Conservation (phyloP, 441 rosid genomes). For the Adansonia gregorii region DNA sequence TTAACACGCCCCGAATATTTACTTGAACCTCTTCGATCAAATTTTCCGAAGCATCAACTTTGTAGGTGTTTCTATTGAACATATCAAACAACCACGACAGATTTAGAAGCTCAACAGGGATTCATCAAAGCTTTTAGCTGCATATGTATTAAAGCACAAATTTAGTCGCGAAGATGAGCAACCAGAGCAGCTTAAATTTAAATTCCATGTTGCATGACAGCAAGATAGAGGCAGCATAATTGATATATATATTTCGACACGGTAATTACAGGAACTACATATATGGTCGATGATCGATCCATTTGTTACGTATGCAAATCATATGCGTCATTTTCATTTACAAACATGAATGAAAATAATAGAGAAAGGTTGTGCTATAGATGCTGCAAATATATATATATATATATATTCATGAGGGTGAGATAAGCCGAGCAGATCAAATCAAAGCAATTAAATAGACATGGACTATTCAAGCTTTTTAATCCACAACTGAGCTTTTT, state of each 20-base stretch:
- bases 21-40: too few species aligned
- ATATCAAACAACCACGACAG: too few species aligned
- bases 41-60: too few species aligned
- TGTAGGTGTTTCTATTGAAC: too few species aligned
- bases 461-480: conserved; percentile 5
- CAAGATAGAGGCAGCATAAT: neutral
- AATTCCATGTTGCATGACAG: conserved; percentile 9
- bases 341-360: neutral
- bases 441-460: neutral
- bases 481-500: conserved; percentile 6
- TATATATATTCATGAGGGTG: neutral
- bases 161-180: neutral
- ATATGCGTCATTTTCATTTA: neutral
- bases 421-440: neutral
- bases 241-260: neutral
- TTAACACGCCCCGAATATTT: too few species aligned
- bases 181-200: neutral
- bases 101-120: neutral
- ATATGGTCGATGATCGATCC: neutral
- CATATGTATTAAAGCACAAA: neutral
- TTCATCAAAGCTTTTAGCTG: too few species aligned
- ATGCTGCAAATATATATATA: neutral
- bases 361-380: neutral
- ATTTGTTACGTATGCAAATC: neutral
- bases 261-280: neutral